phyloP scores from a whole-genome alignment of 2,329 filamentous ascomycete genomes.

The Teratosphaeria viscida region DNA sequence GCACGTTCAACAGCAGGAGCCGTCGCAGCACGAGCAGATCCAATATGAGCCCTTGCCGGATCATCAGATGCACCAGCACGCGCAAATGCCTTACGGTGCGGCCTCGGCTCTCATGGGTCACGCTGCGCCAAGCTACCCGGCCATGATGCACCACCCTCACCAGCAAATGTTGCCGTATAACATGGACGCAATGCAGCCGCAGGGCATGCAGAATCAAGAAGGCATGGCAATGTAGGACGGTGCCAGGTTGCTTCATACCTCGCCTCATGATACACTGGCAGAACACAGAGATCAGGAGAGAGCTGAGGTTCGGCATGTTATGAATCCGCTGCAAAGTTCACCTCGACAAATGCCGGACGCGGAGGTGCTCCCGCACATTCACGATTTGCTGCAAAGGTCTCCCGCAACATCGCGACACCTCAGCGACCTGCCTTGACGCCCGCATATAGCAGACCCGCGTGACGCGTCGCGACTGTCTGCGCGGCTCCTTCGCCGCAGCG shows the following conservation, averaged over 20 bases:
- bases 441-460: too few species aligned
- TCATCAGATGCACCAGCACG: constrained; percentile 4
- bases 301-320: not conserved
- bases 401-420: not conserved
- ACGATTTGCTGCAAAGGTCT: not conserved
- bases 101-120: constrained; percentile 1
- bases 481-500: too few species aligned
- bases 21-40: constrained; percentile 12
- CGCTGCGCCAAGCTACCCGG: constrained; percentile 13
- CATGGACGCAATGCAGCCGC: constrained; percentile 8
- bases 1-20: not conserved
- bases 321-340: not conserved
- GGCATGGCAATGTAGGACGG: constrained; percentile 1
- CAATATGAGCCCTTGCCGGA: constrained; percentile 18
- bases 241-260: not conserved
- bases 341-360: not conserved
- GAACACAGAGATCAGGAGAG: not conserved
- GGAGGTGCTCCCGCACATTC: not conserved
- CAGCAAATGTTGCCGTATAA: constrained; percentile 18
- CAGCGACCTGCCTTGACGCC: not conserved
- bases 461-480: too few species aligned
- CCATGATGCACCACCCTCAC: constrained; percentile 14
- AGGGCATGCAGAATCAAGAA: constrained; percentile 2
- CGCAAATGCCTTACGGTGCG: constrained; percentile 14
- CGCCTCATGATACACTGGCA: not conserved